Conservation (phyloP, 108 stramenopile genomes). For the Epipyxis sp. region DNA sequence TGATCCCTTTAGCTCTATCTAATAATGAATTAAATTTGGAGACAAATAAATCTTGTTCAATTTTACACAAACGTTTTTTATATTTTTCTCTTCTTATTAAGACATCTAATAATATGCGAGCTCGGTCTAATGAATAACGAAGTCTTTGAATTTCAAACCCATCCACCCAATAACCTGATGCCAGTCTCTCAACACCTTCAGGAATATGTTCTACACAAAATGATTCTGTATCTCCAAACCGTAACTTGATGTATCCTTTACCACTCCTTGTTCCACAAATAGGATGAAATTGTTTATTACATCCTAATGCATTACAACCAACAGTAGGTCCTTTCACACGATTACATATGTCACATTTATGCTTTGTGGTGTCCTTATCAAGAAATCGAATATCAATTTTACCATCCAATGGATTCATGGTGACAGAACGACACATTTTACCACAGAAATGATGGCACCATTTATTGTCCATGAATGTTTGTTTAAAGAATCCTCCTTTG, state of each 20-base stretch:
- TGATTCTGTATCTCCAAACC: background rate
- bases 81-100: slow-evolving; percentile 15
- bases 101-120: slow-evolving; percentile 2
- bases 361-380: background rate
- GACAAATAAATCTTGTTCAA: background rate
- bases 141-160: background rate
- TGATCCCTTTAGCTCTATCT: background rate
- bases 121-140: background rate
- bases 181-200: background rate
- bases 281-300: background rate
- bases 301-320: background rate
- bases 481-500: slow-evolving; percentile 5
- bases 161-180: background rate
- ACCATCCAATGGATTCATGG: background rate
- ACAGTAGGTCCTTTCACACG: slow-evolving; percentile 11
- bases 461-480: background rate
- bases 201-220: slow-evolving; percentile 4
- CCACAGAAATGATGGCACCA: background rate
- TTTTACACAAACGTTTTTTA: background rate
- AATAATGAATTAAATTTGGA: background rate
- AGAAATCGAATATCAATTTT: background rate
- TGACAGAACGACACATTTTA: background rate
- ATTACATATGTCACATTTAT: slow-evolving; percentile 30
- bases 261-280: background rate
- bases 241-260: background rate